Evolutionary conservation across 306 rosid species (phyloP).

Genomic region (Vicia sativa): DNA sequence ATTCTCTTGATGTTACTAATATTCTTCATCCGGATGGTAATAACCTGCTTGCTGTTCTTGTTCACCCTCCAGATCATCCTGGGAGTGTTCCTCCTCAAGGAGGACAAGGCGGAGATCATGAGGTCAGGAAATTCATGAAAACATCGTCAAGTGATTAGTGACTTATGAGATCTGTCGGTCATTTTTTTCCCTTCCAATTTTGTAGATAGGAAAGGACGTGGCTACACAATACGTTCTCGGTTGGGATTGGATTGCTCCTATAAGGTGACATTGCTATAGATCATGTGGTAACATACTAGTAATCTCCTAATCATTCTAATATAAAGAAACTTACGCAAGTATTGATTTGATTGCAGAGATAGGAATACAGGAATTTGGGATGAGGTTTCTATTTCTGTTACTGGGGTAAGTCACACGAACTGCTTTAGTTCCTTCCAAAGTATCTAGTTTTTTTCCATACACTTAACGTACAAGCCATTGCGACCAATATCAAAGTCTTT

Average conservation of each 20-base stretch:
- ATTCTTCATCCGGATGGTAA: conserved; percentile 64
- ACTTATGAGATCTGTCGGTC: conserved; percentile 6
- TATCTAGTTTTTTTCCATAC: background rate
- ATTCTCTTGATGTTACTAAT: conserved; percentile 80
- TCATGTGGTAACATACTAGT: background rate
- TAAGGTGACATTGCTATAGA: conserved; percentile 66
- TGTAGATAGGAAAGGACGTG: conserved; percentile 94
- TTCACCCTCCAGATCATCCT: conserved; percentile 96
- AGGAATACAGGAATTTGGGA: conserved; percentile 99
- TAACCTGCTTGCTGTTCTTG: conserved; percentile 89
- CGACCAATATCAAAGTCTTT: no score
- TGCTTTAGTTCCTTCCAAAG: conserved; percentile 32
- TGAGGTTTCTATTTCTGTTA: conserved; percentile 72
- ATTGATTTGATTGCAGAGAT: conserved; percentile 66
- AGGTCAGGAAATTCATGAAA: conserved; percentile 50
- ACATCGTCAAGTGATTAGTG: conserved; percentile 23
- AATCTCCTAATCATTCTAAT: conserved; percentile 27
- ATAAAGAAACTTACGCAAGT: conserved; percentile 22
- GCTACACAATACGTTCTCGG: conserved; percentile 93
- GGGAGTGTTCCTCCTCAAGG: conserved; percentile 81
- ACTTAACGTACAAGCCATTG: background rate
- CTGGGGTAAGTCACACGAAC: conserved; percentile 72
- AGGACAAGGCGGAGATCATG: conserved; percentile 99
- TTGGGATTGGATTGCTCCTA: conserved; percentile 98
- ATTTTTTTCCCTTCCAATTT: conserved; percentile 10